A percentile compares a stretch with the other conserved stretches of the same genome.
Evolutionary conservation across 2,329 filamentous ascomycete species (phyloP).

Genomic region (Zopfia rhizophila): DNA sequence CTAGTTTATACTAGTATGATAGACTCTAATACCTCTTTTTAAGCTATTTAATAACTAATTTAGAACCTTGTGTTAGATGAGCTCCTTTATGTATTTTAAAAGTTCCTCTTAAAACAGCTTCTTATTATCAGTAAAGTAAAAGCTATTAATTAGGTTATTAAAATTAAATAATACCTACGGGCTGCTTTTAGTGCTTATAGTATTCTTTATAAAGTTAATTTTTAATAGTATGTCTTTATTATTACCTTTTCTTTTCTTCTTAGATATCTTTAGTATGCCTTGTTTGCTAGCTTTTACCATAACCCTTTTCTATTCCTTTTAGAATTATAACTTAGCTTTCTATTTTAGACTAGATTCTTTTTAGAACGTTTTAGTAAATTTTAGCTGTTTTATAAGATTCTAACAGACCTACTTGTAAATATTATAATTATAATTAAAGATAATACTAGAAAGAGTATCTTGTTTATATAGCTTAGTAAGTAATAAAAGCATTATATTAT

Average conservation of each 20-base stretch:
- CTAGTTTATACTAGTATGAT: constrained; percentile 83
- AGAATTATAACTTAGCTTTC: no score
- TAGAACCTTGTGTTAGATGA: constrained; percentile 63
- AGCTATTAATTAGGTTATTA: constrained; percentile 69
- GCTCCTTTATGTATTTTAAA: constrained; percentile 61
- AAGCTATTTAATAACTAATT: constrained; percentile 69
- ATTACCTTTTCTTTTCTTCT: constrained; percentile 58
- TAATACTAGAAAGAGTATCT: constrained; percentile 75
- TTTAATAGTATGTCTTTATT: constrained; percentile 64
- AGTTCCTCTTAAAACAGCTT: constrained; percentile 69
- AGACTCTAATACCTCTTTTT: constrained; percentile 75
- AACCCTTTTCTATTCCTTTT: constrained; percentile 66
- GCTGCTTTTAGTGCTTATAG: no score
- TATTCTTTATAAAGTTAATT: constrained; percentile 67
- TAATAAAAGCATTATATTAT: constrained; percentile 65
- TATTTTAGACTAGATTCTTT: constrained; percentile 68
- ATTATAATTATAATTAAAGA: constrained; percentile 80
- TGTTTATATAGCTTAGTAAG: constrained; percentile 69
- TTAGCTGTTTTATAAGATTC: constrained; percentile 63
- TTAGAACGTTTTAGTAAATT: constrained; percentile 65
- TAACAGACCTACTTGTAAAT: constrained; percentile 70
- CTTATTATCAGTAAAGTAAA: constrained; percentile 74
- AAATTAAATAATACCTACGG: constrained; percentile 78
- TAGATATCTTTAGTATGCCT: constrained; percentile 45
- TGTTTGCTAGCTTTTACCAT: constrained; percentile 52